Evolutionary conservation across 1,284 basidiomycete species (phyloP), one percentile per base, ranked within the genome.

Genomic region (Apiotrichum gracile): DNA sequence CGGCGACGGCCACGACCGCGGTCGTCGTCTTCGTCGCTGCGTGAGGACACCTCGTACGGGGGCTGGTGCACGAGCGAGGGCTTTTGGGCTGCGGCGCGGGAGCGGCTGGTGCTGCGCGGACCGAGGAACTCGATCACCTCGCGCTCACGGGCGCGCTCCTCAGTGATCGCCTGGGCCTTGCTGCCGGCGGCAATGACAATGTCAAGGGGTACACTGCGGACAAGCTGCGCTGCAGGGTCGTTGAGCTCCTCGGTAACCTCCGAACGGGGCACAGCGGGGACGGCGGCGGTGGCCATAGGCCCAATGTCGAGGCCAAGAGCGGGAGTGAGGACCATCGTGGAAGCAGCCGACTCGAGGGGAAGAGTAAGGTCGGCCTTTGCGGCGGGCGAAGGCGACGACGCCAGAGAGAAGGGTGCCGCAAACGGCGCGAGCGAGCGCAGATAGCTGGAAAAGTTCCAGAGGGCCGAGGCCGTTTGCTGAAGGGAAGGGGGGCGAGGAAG

Each of bases 121-220:
- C 53, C 51, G 13, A 60, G 44, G 35, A 54, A 50, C 45, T 64
- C 59, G 26, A 52, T 37, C 3, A 55, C 55, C 54, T 64, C 61
- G 19, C 57, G 55, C 41, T 64, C 59, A n/a, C 64, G 51, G 31
- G 53, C 47, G 17, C 63, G 52, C 41, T 68, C 62, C 37, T 55
- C 56, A 16, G 48, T 44, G 12, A 57, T 44, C 12, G 48, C 53
- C 21, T 51, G 57, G 2, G 61, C 60, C 22, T 52, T 56, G 54
- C 50, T 45, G 29, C 56, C 58, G 0, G 56, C 29, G 12, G 65
- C 65, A 17, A 68, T 38, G 26, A 66, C 61, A 51, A 73, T 73
- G 55, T 73, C 65, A 66, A 73, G 66, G 7, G 72, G 72, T 1
- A 73, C 54, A 47, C 65, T 67, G 40, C 68, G 57, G 25, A 73